Conservation (phyloP, 2,329 filamentous ascomycete genomes). For the Calonectria montana region DNA sequence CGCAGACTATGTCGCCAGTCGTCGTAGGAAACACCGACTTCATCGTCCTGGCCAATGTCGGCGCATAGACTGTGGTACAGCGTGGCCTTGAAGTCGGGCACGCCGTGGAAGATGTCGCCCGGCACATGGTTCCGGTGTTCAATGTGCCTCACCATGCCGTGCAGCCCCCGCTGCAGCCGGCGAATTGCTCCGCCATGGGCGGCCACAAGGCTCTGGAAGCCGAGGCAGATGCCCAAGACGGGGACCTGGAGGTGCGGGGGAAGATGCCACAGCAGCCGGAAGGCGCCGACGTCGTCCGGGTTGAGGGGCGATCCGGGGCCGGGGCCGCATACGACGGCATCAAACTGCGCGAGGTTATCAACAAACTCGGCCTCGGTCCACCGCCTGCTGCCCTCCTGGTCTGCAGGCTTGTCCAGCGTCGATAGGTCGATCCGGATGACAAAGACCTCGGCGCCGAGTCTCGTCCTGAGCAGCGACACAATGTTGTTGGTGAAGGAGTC, state of each 20-base stretch:
- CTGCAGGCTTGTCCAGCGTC: slow-evolving; percentile 59
- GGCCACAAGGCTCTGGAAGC: slow-evolving; percentile 84
- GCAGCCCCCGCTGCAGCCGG: slow-evolving; percentile 77
- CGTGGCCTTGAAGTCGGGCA: slow-evolving; percentile 74
- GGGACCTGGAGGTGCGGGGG: slow-evolving; percentile 71
- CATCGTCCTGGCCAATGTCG: slow-evolving; percentile 62
- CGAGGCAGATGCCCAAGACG: slow-evolving; percentile 88
- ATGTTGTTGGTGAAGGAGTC: slow-evolving; percentile 99
- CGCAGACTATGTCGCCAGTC: slow-evolving; percentile 40
- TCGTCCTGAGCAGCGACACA: slow-evolving; percentile 79
- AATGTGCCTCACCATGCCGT: slow-evolving; percentile 82
- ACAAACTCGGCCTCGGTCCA: slow-evolving; percentile 59
- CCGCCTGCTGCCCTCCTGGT: slow-evolving; percentile 13
- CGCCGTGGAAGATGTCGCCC: slow-evolving; percentile 72
- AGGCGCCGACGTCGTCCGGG: slow-evolving; percentile 83
- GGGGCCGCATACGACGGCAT: slow-evolving; percentile 90
- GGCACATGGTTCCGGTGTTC: slow-evolving; percentile 58
- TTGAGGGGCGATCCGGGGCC: slow-evolving; percentile 85
- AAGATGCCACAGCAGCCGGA: slow-evolving; percentile 80
- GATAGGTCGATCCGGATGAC: slow-evolving; percentile 52
- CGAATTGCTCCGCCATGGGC: slow-evolving; percentile 75
- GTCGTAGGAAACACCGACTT: slow-evolving; percentile 21
- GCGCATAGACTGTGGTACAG: slow-evolving; percentile 78
- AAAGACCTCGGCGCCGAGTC: slow-evolving; percentile 74
- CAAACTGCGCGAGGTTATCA: slow-evolving; percentile 67